phyloP scores from a whole-genome alignment of 306 rosid genomes.

The Glycine soja region DNA sequence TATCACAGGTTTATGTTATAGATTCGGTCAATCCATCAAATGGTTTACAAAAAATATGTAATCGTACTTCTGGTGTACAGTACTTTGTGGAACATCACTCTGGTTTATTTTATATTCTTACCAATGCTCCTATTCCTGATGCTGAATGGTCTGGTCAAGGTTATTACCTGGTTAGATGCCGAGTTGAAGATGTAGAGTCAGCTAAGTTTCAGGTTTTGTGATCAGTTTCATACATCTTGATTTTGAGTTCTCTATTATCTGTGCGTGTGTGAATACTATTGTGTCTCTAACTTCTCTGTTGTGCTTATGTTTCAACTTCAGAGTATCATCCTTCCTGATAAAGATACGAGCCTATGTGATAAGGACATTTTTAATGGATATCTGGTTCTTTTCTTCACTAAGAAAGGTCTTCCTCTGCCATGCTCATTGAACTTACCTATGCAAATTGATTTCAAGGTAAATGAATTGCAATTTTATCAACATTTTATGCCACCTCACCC shows the following conservation, averaged over 20 bases:
- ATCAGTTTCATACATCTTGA: constrained; percentile 33
- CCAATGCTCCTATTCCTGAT: constrained; percentile 76
- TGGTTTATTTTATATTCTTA: constrained; percentile 82
- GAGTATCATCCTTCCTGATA: constrained; percentile 74
- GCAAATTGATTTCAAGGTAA: constrained; percentile 66
- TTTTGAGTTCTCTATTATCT: constrained; percentile 19
- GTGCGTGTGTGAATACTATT: constrained; percentile 32
- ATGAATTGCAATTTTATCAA: constrained; percentile 26
- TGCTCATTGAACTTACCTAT: constrained; percentile 80
- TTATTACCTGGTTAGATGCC: constrained; percentile 76
- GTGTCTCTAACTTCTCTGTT: constrained; percentile 41
- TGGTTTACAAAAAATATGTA: constrained; percentile 68
- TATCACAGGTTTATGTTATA: constrained; percentile 80
- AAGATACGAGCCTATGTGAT: constrained; percentile 70
- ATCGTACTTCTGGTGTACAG: constrained; percentile 76
- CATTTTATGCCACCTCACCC: not conserved
- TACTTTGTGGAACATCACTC: constrained; percentile 91
- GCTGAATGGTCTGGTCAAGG: constrained; percentile 65
- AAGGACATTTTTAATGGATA: constrained; percentile 87
- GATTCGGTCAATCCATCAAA: constrained; percentile 70
- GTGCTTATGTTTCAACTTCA: constrained; percentile 50
- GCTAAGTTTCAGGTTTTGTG: constrained; percentile 72
- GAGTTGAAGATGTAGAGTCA: constrained; percentile 66
- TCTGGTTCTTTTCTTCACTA: constrained; percentile 82
- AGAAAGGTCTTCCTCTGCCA: constrained; percentile 67